phyloP scores from a whole-genome alignment of 495 filamentous ascomycete species.

The Letharia columbiana region DNA sequence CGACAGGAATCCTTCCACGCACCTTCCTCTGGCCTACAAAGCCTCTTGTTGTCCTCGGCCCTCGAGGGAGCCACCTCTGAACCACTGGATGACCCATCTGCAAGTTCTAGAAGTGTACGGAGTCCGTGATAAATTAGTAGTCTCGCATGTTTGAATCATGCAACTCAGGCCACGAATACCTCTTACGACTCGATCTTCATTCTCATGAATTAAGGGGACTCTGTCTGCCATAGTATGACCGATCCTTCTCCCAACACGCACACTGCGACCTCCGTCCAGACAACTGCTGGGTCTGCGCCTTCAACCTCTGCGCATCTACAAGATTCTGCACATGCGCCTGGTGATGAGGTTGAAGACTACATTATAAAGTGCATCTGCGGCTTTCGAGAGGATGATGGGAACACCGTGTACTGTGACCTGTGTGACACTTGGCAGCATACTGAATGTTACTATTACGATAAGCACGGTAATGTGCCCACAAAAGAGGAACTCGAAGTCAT shows the following conservation, averaged over 20 bases:
- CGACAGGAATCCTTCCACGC: background rate
- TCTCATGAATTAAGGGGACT: slow-evolving; percentile 33
- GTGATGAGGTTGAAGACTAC: slow-evolving; percentile 78
- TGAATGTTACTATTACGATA: slow-evolving; percentile 62
- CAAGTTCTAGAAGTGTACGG: slow-evolving; percentile 1
- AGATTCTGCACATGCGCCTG: slow-evolving; percentile 40
- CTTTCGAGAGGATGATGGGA: slow-evolving; percentile 89
- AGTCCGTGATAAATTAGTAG: background rate
- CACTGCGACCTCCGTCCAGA: slow-evolving; percentile 55
- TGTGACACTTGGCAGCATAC: slow-evolving; percentile 99
- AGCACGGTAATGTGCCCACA: slow-evolving; percentile 53
- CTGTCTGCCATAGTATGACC: slow-evolving; percentile 86
- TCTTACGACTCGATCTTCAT: slow-evolving; percentile 14
- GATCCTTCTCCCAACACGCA: slow-evolving; percentile 59
- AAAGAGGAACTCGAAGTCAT: slow-evolving; percentile 47
- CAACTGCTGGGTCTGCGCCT: slow-evolving; percentile 51
- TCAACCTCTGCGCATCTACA: slow-evolving; percentile 40
- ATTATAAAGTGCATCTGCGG: slow-evolving; percentile 97
- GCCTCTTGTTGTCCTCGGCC: background rate
- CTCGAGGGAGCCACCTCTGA: slow-evolving; percentile 2
- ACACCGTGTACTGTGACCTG: slow-evolving; percentile 89
- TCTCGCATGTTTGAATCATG: slow-evolving; percentile 37
- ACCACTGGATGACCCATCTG: slow-evolving; percentile 1
- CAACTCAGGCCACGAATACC: slow-evolving; percentile 35
- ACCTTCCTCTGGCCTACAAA: slow-evolving; percentile 3